These are phyloP conservation scores for Candida tetrigidarum DNA, from an alignment of 1,139 yeast genomes.

Conservation along the genomic window DNA sequence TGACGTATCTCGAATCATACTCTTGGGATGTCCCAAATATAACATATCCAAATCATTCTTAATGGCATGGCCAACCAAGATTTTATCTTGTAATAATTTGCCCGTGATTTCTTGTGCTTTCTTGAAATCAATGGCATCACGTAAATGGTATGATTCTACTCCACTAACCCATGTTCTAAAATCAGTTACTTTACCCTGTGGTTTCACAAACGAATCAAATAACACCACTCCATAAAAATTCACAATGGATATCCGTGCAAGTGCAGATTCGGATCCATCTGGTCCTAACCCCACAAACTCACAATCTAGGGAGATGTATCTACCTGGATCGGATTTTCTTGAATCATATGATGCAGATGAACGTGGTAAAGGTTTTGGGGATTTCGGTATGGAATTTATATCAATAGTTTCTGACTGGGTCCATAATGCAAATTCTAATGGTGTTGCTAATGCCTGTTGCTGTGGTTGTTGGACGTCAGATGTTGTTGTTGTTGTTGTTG, in stretches of 20 bases:
- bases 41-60: constrained; percentile 76
- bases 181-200: constrained; percentile 77
- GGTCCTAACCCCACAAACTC: constrained; percentile 93
- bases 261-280: constrained; percentile 67
- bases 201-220: constrained; percentile 75
- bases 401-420: constrained; percentile 28
- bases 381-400: constrained; percentile 18
- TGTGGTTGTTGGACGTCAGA: too few species aligned
- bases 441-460: constrained; percentile 14
- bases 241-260: constrained; percentile 88
- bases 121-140: constrained; percentile 63
- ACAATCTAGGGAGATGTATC: constrained; percentile 84
- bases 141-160: constrained; percentile 69
- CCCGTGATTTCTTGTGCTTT: constrained; percentile 66
- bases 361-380: constrained; percentile 9
- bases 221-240: constrained; percentile 77
- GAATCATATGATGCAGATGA: constrained; percentile 14
- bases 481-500: background rate
- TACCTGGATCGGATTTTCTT: constrained; percentile 57
- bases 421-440: constrained; percentile 36
- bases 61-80: constrained; percentile 86
- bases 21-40: constrained; percentile 67
- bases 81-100: constrained; percentile 50
- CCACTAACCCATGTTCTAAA: constrained; percentile 98
- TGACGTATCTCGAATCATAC: constrained; percentile 75